Conservation (phyloP, 768 basidiomycete genomes). For the Leccinellum luteum region DNA sequence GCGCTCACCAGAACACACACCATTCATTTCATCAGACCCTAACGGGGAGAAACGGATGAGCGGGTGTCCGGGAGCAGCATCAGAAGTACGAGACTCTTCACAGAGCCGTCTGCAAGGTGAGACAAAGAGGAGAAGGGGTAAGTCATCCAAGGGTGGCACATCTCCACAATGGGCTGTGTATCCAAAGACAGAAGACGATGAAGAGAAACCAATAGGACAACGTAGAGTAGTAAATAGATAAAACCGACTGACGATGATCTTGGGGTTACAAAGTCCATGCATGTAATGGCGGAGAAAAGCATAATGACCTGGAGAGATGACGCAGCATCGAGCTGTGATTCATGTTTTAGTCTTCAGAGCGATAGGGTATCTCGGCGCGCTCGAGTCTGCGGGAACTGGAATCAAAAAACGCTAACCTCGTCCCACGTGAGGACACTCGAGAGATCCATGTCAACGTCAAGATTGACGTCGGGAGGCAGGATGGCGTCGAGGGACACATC, state of each 20-base stretch:
- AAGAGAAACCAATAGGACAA: constrained; percentile 22
- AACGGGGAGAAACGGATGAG: constrained; percentile 43
- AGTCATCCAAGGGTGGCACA: neutral
- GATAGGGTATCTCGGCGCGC: constrained; percentile 1
- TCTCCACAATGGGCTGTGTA: neutral
- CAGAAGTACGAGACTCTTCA: constrained; percentile 13
- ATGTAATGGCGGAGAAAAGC: constrained; percentile 15
- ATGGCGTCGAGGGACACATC: constrained; percentile 27
- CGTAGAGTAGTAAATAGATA: constrained; percentile 29
- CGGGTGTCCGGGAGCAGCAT: constrained; percentile 21
- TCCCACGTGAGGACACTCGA: constrained; percentile 28
- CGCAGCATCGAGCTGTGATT: constrained; percentile 6
- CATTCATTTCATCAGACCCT: constrained; percentile 46
- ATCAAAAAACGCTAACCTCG: constrained; percentile 28
- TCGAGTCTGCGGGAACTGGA: neutral
- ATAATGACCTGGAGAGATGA: constrained; percentile 9
- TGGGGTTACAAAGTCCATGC: constrained; percentile 17
- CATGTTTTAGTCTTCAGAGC: constrained; percentile 18
- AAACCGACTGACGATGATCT: constrained; percentile 15
- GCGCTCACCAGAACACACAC: constrained; percentile 48
- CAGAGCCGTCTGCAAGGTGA: constrained; percentile 1
- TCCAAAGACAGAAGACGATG: constrained; percentile 7
- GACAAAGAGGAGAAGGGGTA: neutral
- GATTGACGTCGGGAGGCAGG: constrained; percentile 14
- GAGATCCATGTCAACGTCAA: constrained; percentile 30